phyloP scores from a whole-genome alignment of 2,329 filamentous ascomycete species.

The Fusarium pseudonygamai region DNA sequence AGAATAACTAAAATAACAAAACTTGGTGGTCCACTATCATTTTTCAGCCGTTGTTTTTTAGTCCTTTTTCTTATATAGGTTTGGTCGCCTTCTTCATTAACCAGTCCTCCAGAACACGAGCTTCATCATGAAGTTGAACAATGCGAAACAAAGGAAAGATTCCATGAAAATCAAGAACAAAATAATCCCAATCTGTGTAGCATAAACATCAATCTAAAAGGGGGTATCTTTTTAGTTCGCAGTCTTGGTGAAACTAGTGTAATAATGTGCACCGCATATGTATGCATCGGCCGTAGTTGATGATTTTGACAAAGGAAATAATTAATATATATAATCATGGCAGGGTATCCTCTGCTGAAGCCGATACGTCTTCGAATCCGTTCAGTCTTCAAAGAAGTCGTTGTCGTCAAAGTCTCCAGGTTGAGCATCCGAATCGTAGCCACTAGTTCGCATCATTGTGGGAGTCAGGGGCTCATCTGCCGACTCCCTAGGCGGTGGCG shows the following conservation, averaged over 20 bases:
- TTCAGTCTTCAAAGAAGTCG: slow-evolving; percentile 63
- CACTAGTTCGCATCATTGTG: slow-evolving; percentile 67
- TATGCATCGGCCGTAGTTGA: slow-evolving; percentile 39
- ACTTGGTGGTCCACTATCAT: slow-evolving; percentile 17
- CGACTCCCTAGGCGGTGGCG: slow-evolving; percentile 54
- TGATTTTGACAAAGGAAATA: slow-evolving; percentile 44
- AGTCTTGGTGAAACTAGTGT: slow-evolving; percentile 44
- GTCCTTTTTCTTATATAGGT: slow-evolving; percentile 6
- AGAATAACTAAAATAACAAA: slow-evolving; percentile 19
- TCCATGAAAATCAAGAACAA: slow-evolving; percentile 12
- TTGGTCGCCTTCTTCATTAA: slow-evolving; percentile 8
- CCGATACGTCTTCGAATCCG: not conserved
- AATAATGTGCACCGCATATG: slow-evolving; percentile 40
- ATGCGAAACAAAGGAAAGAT: slow-evolving; percentile 27
- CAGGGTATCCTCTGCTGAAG: slow-evolving; percentile 4
- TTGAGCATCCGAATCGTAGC: slow-evolving; percentile 70
- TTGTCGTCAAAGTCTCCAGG: slow-evolving; percentile 68
- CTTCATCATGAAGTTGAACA: slow-evolving; percentile 11
- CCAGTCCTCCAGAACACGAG: not conserved
- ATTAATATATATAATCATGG: slow-evolving; percentile 15
- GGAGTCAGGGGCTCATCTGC: slow-evolving; percentile 63
- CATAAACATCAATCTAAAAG: slow-evolving; percentile 48
- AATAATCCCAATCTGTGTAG: slow-evolving; percentile 42
- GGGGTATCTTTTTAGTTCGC: slow-evolving; percentile 55
- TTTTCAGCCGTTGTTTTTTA: slow-evolving; percentile 1